Base-by-base conservation (phyloP, 805 yeast genomes). In the Lipomyces mesembrius region DNA sequence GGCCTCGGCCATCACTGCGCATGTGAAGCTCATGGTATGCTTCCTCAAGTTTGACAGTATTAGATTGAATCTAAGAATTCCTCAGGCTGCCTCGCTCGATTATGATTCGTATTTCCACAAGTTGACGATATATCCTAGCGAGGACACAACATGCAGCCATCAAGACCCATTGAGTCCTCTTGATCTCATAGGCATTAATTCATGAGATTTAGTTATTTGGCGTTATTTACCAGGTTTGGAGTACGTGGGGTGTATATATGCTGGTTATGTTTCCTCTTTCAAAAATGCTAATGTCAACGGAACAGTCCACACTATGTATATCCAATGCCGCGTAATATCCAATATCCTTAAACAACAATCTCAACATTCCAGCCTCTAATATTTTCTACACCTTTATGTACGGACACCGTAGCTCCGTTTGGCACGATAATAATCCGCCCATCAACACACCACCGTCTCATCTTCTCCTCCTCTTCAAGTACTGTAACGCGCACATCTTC, bases 361-460 rank as follows among this genome's bases (percentile, higher is more conserved):
- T 68, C 72, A 2, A 73, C 71, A 27, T 70, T 72, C 71, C 71
- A 65, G 2, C 71, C 71, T 11, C 68, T 60, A 8, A 68, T 63
- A 27, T 37, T 63, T 4, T 17, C 58, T 6, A 14, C 63, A 72
- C 77, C 51, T 27, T 55, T 62, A 37, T 61, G 66, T 25, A 68
- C 66, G 22, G 34, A 20, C 29, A 32, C 78, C 74, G 3, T 58
- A 43, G 60, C 52, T 4, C 56, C 64, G 2, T 73, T 69, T 1
- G 76, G 74, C 2, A 73, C 69, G 14, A 73, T 68, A 17, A 83
- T 74, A 1, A 85, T 87, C 22, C 83, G 77, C 0, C 95, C 95
- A 75, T 89, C 95, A 12, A 89, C 74, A 73, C 94, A 89, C 75
- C 88, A 82, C 35, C 74, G 57, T 43, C 92, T 78, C 68, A 84